These are phyloP conservation scores for Bauhinia variegata DNA, from an alignment of 306 rosid species.

Conservation along the genomic window DNA sequence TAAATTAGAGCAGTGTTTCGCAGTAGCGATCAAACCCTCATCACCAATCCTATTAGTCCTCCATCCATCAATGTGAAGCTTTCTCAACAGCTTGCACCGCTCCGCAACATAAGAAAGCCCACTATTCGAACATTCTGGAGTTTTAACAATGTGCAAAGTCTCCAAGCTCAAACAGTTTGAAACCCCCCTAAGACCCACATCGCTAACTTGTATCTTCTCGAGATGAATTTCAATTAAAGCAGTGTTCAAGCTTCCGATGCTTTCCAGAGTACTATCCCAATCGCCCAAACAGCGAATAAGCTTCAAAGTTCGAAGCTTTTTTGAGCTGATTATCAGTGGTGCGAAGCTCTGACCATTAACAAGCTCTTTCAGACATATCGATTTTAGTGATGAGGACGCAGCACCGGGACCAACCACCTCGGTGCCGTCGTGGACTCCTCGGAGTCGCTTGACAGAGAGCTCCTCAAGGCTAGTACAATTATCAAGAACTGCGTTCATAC, in stretches of 20 bases:
- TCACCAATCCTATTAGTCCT: constrained; percentile 75
- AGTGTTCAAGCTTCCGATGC: constrained; percentile 42
- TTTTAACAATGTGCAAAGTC: constrained; percentile 65
- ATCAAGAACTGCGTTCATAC: constrained; percentile 62
- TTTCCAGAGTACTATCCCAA: constrained; percentile 70
- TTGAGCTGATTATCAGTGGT: constrained; percentile 65
- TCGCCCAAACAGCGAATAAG: constrained; percentile 72
- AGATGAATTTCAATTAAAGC: constrained; percentile 67
- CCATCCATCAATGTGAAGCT: constrained; percentile 91
- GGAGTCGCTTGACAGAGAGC: constrained; percentile 77
- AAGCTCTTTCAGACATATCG: constrained; percentile 67
- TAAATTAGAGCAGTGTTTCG: constrained; percentile 59
- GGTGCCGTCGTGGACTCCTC: constrained; percentile 52
- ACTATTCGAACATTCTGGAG: constrained; percentile 64
- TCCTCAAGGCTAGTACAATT: constrained; percentile 63
- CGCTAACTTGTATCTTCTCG: constrained; percentile 68
- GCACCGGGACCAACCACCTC: constrained; percentile 50
- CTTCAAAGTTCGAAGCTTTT: constrained; percentile 63
- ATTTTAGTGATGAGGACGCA: constrained; percentile 56
- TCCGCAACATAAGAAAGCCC: constrained; percentile 68
- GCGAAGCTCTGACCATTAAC: constrained; percentile 63
- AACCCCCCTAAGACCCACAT: constrained; percentile 39
- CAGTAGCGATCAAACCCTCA: constrained; percentile 67
- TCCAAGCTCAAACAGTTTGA: constrained; percentile 44
- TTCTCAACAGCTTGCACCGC: constrained; percentile 63